A percentile compares a stretch with the other conserved stretches of the same genome.
These are phyloP conservation scores for Daldinia sp. DNA, from an alignment of 2,329 filamentous ascomycete species.

Conservation along the genomic window DNA sequence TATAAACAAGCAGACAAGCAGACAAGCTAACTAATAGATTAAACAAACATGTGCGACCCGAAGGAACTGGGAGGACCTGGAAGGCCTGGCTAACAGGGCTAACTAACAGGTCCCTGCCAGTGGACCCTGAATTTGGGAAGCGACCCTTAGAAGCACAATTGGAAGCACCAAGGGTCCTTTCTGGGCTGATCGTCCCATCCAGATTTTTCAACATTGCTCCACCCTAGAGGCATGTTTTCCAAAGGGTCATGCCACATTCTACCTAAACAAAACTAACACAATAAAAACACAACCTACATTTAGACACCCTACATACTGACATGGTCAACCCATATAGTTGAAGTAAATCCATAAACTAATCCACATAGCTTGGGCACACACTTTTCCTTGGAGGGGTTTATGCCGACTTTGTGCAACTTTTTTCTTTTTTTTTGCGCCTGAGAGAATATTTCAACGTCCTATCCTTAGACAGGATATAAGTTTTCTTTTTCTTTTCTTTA, in stretches of 20 bases:
- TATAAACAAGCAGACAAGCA: not conserved
- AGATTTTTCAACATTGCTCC: conserved; percentile 32
- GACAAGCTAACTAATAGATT: too few relatives aligned
- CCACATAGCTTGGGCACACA: conserved; percentile 20
- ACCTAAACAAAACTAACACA: too few relatives aligned
- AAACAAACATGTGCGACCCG: not conserved
- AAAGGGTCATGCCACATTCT: conserved; percentile 32
- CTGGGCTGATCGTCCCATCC: conserved; percentile 33
- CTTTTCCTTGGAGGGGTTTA: conserved; percentile 30
- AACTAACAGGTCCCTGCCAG: conserved; percentile 1
- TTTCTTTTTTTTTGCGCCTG: conserved; percentile 10
- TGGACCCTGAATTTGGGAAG: conserved; percentile 37
- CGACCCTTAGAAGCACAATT: not conserved
- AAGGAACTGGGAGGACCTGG: too few relatives aligned
- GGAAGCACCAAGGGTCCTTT: conserved; percentile 38
- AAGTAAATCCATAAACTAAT: not conserved
- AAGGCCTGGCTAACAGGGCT: not conserved
- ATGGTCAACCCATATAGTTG: not conserved
- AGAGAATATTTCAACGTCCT: not conserved
- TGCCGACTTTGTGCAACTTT: conserved; percentile 20
- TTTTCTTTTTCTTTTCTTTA: not conserved
- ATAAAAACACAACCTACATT: too few relatives aligned
- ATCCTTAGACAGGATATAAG: not conserved
- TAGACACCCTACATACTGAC: too few relatives aligned
- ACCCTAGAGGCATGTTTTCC: too few relatives aligned